A percentile compares a stretch with the other conserved stretches of the same genome.
Evolutionary conservation across 2,329 filamentous ascomycete genomes (phyloP).

Genomic region (Colletotrichum phormii): DNA sequence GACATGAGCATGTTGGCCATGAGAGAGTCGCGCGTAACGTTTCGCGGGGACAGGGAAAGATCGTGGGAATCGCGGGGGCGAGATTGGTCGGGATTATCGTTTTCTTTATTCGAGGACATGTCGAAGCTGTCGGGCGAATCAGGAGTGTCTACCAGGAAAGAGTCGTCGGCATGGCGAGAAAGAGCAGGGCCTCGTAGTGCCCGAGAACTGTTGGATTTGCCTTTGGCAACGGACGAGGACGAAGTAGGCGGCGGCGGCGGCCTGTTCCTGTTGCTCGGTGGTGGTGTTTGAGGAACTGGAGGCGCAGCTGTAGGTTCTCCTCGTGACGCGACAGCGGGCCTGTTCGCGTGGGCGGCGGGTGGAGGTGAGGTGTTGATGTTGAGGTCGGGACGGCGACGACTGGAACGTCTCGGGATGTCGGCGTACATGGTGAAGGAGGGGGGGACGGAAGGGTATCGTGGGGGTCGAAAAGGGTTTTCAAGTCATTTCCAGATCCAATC

Average conservation of each 20-base stretch:
- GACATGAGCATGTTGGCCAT: slow-evolving; percentile 96
- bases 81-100: slow-evolving; percentile 43
- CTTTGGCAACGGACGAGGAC: slow-evolving; percentile 25
- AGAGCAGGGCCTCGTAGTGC: slow-evolving; percentile 44
- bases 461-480: slow-evolving; percentile 33
- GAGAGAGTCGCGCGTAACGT: slow-evolving; percentile 87
- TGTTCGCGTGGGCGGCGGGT: slow-evolving; percentile 15
- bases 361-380: slow-evolving; percentile 37
- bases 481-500: slow-evolving; percentile 32
- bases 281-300: slow-evolving; percentile 31
- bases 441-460: slow-evolving; percentile 19
- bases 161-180: slow-evolving; percentile 45
- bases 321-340: slow-evolving; percentile 27
- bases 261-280: slow-evolving; percentile 31
- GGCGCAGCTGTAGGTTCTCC: slow-evolving; percentile 5
- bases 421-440: slow-evolving; percentile 32
- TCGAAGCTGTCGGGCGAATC: slow-evolving; percentile 50
- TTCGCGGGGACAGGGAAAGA: slow-evolving; percentile 80
- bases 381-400: slow-evolving; percentile 39
- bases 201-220: slow-evolving; percentile 47
- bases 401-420: slow-evolving; percentile 32
- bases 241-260: slow-evolving; percentile 19
- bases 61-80: slow-evolving; percentile 80
- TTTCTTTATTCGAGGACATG: slow-evolving; percentile 44
- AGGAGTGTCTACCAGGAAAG: slow-evolving; percentile 51